Conservation (phyloP, 148 eudicot genomes). For the Nepenthes gracilis region DNA sequence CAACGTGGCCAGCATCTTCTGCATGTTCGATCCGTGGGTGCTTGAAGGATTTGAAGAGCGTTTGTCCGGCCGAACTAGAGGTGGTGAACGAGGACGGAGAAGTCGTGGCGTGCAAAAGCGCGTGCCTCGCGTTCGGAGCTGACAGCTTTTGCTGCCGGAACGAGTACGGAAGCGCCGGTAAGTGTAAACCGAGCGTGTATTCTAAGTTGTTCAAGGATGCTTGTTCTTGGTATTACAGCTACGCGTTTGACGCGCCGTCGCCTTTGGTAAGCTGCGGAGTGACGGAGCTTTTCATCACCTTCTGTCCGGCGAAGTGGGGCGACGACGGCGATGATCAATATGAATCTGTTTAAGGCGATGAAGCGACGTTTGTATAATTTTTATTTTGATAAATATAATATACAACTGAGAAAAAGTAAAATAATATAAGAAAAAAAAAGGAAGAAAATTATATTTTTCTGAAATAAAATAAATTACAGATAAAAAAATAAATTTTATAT, state of each 20-base stretch:
- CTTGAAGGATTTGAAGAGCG: conserved; percentile 16
- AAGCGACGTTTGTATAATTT: too few relatives aligned
- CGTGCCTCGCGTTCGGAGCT: conserved; percentile 22
- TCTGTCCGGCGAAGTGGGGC: not conserved
- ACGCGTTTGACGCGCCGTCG: conserved; percentile 10
- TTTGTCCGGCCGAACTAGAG: conserved; percentile 20
- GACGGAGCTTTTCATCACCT: not conserved
- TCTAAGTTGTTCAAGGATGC: conserved; percentile 8
- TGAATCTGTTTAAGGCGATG: too few relatives aligned
- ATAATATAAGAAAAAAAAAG: too few relatives aligned
- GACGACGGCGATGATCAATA: too few relatives aligned
- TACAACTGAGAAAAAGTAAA: too few relatives aligned
- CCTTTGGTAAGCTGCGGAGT: not conserved
- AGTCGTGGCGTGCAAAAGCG: conserved; percentile 37
- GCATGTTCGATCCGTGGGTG: conserved; percentile 7
- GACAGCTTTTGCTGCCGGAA: conserved; percentile 33
- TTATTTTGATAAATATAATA: too few relatives aligned
- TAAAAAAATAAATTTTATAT: too few relatives aligned
- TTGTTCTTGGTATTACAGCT: conserved; percentile 13
- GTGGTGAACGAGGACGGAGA: conserved; percentile 5
- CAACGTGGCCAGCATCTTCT: not conserved
- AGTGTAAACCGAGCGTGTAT: conserved; percentile 12
- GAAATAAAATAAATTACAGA: too few relatives aligned
- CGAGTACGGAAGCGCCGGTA: conserved; percentile 7
- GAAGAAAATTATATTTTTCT: too few relatives aligned